Base-by-base conservation (phyloP, 129 eudicot genomes). In the Heracleum sosnowskyi region DNA sequence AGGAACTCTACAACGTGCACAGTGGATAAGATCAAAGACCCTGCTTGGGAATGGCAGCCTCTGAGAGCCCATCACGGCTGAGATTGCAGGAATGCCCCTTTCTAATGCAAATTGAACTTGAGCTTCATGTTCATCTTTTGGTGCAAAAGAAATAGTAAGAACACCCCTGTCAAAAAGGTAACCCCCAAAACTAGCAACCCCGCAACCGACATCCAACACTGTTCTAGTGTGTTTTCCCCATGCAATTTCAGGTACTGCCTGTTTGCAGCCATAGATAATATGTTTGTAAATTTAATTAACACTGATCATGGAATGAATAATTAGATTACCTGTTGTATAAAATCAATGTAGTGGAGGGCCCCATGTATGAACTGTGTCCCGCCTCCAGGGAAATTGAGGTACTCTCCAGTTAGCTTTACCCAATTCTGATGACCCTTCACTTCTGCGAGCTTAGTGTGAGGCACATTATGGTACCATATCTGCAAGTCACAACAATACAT, bases 181-280 rank as follows among this genome's bases (percentile, higher is more conserved):
- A 69, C 98, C 98, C 18, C 96, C 97, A 79, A 93, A 89, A 82
- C 97, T 91, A 35, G 93, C 98, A 18, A 93, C 93, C 72, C 96
- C 97, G 34, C 95, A 87, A 37, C 98, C 98, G 26, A 93, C 97
- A 81, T 93, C 97, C 53, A 91, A 71, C 73, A 91, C 80, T 3
- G 87, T 87, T 81, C 98, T 80, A 8, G 92, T 90, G 84, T 76
- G 97, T 86, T 91, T 90, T 73, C 97, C 98, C 97, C 98, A 93
- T 78, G 87, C 89, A n/a, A 93, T 91, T 42, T 88, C 90, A 2
- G 95, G 91, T 82, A 82, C 88, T 75, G 93, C 90, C 97, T 91
- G 87, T 66, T 78, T 24, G 76, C 71, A 45, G 16, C 39, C 74
- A 63, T 40, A 62, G 39, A 40, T 28, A 41, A 24, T 41, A 1